Conservation (phyloP, 805 yeast species). For the Pichia rugopelliculosa region DNA sequence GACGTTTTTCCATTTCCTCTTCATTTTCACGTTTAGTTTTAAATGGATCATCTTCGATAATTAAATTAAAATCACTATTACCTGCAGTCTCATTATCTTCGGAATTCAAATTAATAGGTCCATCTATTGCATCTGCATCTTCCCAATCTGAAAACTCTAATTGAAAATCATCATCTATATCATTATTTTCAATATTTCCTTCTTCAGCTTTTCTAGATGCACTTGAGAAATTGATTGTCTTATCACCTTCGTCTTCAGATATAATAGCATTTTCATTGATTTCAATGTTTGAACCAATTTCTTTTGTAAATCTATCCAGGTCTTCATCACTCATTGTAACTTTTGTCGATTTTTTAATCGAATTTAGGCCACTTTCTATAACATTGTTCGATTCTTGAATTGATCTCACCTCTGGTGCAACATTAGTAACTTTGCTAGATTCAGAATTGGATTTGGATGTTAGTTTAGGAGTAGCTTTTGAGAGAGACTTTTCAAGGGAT, state of each 20-base stretch:
- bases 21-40: constrained; percentile 8
- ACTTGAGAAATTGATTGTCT: neutral
- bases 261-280: constrained; percentile 1
- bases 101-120: neutral
- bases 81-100: constrained; percentile 1
- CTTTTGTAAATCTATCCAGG: constrained; percentile 19
- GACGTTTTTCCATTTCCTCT: neutral
- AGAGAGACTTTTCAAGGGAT: too few species aligned
- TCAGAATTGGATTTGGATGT: neutral
- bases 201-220: neutral
- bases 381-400: neutral
- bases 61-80: constrained; percentile 15
- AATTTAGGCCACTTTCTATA: neutral
- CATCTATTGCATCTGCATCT: constrained; percentile 16
- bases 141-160: constrained; percentile 23
- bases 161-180: constrained; percentile 18
- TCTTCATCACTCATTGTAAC: constrained; percentile 17
- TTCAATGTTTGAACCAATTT: constrained; percentile 20
- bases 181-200: neutral
- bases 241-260: neutral
- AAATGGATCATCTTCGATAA: constrained; percentile 19
- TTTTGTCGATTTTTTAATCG: neutral
- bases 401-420: neutral
- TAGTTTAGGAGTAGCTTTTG: neutral
- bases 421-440: neutral